Evolutionary conservation across 768 basidiomycete species (phyloP), one percentile per base, ranked within the genome.

Genomic region (Podaxis sp.): DNA sequence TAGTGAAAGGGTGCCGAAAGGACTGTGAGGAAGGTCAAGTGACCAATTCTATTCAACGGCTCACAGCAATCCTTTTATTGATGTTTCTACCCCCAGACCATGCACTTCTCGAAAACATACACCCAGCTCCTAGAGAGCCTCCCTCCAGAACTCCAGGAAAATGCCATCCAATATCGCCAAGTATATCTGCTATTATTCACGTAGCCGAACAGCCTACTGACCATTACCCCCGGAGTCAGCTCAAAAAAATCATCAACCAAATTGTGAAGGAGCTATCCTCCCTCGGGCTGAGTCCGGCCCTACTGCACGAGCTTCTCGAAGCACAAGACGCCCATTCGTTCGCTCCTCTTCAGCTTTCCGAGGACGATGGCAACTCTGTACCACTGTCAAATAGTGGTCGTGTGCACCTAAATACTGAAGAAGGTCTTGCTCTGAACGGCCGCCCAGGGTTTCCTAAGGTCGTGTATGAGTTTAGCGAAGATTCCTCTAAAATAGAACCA

Each of bases 181-280:
- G 92, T 91, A 61, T 28, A 69, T 66, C 8, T 26, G 36, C 26
- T 17, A 51, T 28, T 46, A 15, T n/a, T 60, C 8, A 24, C 56
- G 30, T 57, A 40, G 13, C 33, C 51, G 54, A 17, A 30, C 12
- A 30, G 30, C 33, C 33, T 33, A 33, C 33, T 36, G 51, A 42
- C 52, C 26, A 38, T 33, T 33, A 33, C 33, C 17, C 46, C 52
- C 19, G 52, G 66, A 19, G 8, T 46, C 68, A 96, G 91, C 86
- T 98, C 61, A 97, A 98, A 77, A 94, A 92, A 68, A 77, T 96
- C 33, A 95, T 98, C 67, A 91, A 92, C 65, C 82, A 88, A 70
- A 84, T 95, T 40, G 92, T 91, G 0, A 74, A 77, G 9, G 95
- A 98, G 73, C 86, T 98, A 17, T 79, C 84, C 3, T 81, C 84